These are phyloP conservation scores for Dysphania ambrosioides DNA, from an alignment of 148 eudicot genomes.

Conservation along the genomic window DNA sequence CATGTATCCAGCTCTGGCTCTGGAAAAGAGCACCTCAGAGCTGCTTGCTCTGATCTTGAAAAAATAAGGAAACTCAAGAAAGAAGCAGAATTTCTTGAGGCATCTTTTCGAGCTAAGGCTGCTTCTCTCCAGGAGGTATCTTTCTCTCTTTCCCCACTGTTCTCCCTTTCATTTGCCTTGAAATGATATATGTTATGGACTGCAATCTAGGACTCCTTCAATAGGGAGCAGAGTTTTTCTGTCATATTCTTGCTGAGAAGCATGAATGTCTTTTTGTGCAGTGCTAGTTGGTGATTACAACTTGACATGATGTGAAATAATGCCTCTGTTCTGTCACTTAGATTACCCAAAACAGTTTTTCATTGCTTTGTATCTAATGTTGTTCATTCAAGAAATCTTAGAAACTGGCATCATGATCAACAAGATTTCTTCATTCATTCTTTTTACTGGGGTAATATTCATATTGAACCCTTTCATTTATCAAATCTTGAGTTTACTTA, in stretches of 20 bases:
- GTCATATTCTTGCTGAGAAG: not conserved
- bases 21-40: slow-evolving; percentile 90
- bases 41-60: slow-evolving; percentile 99
- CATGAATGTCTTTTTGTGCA: not conserved
- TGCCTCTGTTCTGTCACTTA: not conserved
- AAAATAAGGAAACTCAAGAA: slow-evolving; percentile 88
- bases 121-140: slow-evolving; percentile 86
- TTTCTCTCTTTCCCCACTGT: not conserved
- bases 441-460: not conserved
- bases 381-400: not conserved
- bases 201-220: not conserved
- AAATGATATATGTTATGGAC: not conserved
- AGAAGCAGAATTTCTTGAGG: slow-evolving; percentile 99
- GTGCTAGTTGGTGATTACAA: not conserved
- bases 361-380: too few species aligned
- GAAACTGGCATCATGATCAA: not conserved
- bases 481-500: not conserved
- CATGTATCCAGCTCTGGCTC: slow-evolving; percentile 86
- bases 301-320: not conserved
- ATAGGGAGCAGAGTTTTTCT: not conserved
- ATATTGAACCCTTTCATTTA: not conserved
- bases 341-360: not conserved
- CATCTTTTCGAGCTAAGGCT: slow-evolving; percentile 94
- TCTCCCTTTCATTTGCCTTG: too few species aligned
- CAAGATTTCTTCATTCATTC: not conserved